Evolutionary conservation across 495 filamentous ascomycete species (phyloP), one percentile per base, ranked within the genome.

Genomic region (Podospora tetraspora): DNA sequence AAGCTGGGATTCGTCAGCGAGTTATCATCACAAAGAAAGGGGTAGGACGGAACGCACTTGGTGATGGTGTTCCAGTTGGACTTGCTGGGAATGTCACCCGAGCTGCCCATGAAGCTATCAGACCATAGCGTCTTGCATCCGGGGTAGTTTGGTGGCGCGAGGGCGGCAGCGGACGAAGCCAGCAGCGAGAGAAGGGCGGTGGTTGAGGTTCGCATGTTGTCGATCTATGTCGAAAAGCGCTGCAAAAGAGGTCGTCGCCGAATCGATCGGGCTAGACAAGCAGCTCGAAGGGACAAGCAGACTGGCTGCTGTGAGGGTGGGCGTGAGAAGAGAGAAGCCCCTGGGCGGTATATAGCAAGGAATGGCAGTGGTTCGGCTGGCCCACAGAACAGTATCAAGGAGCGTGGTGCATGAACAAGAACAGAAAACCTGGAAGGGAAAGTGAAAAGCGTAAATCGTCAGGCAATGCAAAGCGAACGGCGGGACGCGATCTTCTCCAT

Each of bases 11-110:
- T 3, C 32, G 59, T 62, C 29, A 56, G 52, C 16, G 23, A 12
- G 3, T 10, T 8, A 5, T 8, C n/a, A 5, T 8, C n/a, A 12
- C 57, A 16, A 27, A 29, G 59, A 5, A 9, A 9, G 9, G 37
- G 16, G 57, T 29, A 3, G 23, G 24, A 12, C 59, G 24, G 30
- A 21, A 16, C 66, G 69, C 69, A 76, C 75, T 74, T 70, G 32
- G 77, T 74, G 72, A 79, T 75, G 58, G 76, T 67, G 30, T 79
- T 79, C 81, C 81, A 83, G 25, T 70, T 74, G 60, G n/a, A 27
- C 16, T 16, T 22, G 72, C 73, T 66, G 16, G 75, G 73, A 16
- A 24, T 30, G 0, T 61, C 34, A 21, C 76, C 76, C 21, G 75
- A 66, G 11, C 6, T 29, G 58, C 76, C 76, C 0, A 32, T 22